Percentiles rank a stretch among this genome's conserved stretches.
Conservation (phyloP, 106 monocot genomes). For the Cymbidium sinense region DNA sequence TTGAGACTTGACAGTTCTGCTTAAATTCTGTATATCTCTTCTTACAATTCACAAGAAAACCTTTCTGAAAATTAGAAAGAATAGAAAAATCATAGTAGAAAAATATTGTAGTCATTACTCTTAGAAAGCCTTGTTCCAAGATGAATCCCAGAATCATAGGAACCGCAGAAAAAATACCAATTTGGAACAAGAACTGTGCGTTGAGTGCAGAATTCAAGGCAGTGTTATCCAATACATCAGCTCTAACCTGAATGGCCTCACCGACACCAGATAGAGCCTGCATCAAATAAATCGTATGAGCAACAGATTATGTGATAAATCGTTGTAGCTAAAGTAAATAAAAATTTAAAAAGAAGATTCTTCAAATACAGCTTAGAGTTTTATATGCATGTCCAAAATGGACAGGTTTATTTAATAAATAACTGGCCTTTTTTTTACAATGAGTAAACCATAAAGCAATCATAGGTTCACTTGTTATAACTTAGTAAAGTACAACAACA, state of each 20-base stretch:
- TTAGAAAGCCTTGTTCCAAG: slow-evolving; percentile 67
- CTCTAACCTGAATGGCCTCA: slow-evolving; percentile 50
- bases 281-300: slow-evolving; percentile 3
- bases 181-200: slow-evolving; percentile 84
- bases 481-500: neutral
- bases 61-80: neutral
- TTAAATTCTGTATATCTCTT: neutral
- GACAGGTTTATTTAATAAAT: neutral
- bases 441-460: neutral
- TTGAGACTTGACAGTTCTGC: neutral
- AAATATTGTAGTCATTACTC: slow-evolving; percentile 27
- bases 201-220: slow-evolving; percentile 80
- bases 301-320: neutral
- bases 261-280: slow-evolving; percentile 94
- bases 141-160: slow-evolving; percentile 89
- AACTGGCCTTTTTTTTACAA: neutral
- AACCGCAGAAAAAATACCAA: slow-evolving; percentile 86
- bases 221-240: slow-evolving; percentile 63
- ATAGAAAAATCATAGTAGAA: neutral
- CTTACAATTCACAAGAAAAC: neutral
- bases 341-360: neutral
- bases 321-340: neutral
- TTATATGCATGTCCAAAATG: neutral
- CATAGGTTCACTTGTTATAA: neutral
- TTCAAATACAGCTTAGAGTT: neutral